These are phyloP conservation scores for Zalerion maritima DNA, from an alignment of 495 filamentous ascomycete genomes.

Conservation along the genomic window DNA sequence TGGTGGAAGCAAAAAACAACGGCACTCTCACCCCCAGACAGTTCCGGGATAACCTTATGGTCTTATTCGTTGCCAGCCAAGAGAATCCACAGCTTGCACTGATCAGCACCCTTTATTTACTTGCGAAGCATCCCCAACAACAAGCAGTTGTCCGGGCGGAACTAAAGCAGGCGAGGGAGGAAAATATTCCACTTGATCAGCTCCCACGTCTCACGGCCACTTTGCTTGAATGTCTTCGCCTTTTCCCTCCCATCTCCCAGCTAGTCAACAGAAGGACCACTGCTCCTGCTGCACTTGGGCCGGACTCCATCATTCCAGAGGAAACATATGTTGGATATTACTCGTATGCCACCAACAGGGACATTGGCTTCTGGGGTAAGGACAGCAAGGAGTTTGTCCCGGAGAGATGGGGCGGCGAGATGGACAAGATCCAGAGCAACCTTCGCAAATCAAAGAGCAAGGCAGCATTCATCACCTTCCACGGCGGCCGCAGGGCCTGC, in stretches of 20 bases:
- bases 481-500: slow-evolving; percentile 18
- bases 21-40: slow-evolving; percentile 10
- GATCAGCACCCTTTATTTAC: slow-evolving; percentile 17
- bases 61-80: slow-evolving; percentile 21
- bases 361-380: slow-evolving; percentile 10
- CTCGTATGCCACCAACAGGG: slow-evolving; percentile 11
- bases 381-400: slow-evolving; percentile 11
- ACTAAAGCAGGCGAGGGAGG: background rate
- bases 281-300: slow-evolving; percentile 10
- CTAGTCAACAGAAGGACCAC: slow-evolving; percentile 18
- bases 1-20: slow-evolving; percentile 1
- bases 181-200: slow-evolving; percentile 3
- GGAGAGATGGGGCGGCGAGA: slow-evolving; percentile 10
- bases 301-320: slow-evolving; percentile 7
- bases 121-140: slow-evolving; percentile 19
- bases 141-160: slow-evolving; percentile 5
- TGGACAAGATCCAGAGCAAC: slow-evolving; percentile 10
- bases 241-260: slow-evolving; percentile 23
- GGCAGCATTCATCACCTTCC: slow-evolving; percentile 19
- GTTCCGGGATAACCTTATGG: slow-evolving; percentile 21
- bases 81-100: slow-evolving; percentile 24
- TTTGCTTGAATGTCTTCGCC: slow-evolving; percentile 19
- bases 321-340: slow-evolving; percentile 15
- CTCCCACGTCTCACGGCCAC: slow-evolving; percentile 13
- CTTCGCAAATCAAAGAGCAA: slow-evolving; percentile 9